Percentiles rank a stretch among this genome's conserved stretches.
Conservation (phyloP, 2,329 filamentous ascomycete species). For the Cytospora leucostoma region DNA sequence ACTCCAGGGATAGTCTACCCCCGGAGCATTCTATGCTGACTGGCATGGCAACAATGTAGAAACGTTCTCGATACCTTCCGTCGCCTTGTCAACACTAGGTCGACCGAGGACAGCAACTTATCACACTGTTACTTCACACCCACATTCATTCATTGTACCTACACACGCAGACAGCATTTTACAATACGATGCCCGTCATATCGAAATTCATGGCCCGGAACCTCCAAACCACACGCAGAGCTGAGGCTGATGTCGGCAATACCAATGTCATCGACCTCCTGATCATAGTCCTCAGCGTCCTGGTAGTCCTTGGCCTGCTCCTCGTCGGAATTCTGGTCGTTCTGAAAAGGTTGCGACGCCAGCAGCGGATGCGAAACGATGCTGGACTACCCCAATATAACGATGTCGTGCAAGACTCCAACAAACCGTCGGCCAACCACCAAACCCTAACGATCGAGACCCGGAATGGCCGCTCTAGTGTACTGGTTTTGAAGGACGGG, state of each 20-base stretch:
- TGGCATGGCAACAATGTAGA: conserved; percentile 19
- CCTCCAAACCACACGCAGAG: conserved; percentile 52
- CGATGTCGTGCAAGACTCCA: conserved; percentile 46
- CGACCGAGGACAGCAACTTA: conserved; percentile 17
- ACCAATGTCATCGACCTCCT: conserved; percentile 67
- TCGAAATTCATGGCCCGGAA: conserved; percentile 42
- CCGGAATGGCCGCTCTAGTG: conserved; percentile 61
- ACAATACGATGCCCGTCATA: conserved; percentile 42
- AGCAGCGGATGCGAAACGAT: conserved; percentile 50
- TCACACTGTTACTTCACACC: conserved; percentile 9
- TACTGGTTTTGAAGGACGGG: conserved; percentile 79
- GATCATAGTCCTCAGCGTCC: conserved; percentile 70
- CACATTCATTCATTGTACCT: conserved; percentile 20
- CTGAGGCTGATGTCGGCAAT: conserved; percentile 13
- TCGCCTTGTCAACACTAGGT: conserved; percentile 12
- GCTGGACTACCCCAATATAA: conserved; percentile 68
- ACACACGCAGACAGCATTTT: conserved; percentile 27
- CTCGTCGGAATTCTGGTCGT: conserved; percentile 69
- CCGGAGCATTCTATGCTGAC: conserved; percentile 16
- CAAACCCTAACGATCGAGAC: conserved; percentile 61
- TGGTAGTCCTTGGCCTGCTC: conserved; percentile 72
- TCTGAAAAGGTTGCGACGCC: conserved; percentile 64
- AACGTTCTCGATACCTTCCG: conserved; percentile 12
- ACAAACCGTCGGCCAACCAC: conserved; percentile 52
- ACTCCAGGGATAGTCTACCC: not conserved